These are phyloP conservation scores for Arachnomyces sp. DNA, from an alignment of 2,329 filamentous ascomycete genomes.

Conservation along the genomic window DNA sequence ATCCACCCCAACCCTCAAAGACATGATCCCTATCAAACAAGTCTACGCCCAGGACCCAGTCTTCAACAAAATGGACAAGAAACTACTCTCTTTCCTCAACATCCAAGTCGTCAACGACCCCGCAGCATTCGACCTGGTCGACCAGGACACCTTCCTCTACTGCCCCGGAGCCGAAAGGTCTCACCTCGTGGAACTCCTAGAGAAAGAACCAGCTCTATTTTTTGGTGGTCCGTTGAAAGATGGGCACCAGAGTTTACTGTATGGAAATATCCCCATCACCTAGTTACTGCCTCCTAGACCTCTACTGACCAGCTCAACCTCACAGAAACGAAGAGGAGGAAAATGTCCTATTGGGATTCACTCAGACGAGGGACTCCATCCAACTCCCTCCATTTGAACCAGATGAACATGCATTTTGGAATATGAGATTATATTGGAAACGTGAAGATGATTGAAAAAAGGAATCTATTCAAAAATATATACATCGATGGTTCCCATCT, in stretches of 20 bases:
- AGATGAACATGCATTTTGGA: constrained; percentile 32
- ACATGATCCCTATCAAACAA: constrained; percentile 33
- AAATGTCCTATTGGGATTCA: constrained; percentile 16
- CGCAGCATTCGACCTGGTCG: constrained; percentile 44
- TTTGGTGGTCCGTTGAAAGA: constrained; percentile 45
- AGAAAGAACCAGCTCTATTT: constrained; percentile 45
- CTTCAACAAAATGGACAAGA: constrained; percentile 37
- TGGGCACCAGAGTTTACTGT: constrained; percentile 1
- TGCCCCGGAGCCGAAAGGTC: constrained; percentile 51
- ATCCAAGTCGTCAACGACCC: constrained; percentile 43
- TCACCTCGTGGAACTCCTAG: constrained; percentile 46
- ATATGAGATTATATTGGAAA: constrained; percentile 27
- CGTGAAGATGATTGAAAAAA: constrained; percentile 7
- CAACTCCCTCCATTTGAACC: constrained; percentile 23
- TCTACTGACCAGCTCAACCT: constrained; percentile 1
- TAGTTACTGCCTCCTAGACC: constrained; percentile 2
- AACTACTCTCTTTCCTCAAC: constrained; percentile 27
- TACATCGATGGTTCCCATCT: constrained; percentile 8
- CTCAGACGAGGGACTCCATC: constrained; percentile 16
- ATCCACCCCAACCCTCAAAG: background rate
- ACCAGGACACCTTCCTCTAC: constrained; percentile 48
- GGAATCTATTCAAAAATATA: too few relatives aligned
- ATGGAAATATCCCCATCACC: background rate
- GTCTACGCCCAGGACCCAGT: constrained; percentile 50
- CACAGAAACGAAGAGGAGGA: constrained; percentile 17